Percentiles rank a stretch among this genome's conserved stretches.
Evolutionary conservation across 1,284 basidiomycete genomes (phyloP).

Genomic region (Porodaedalea pini): DNA sequence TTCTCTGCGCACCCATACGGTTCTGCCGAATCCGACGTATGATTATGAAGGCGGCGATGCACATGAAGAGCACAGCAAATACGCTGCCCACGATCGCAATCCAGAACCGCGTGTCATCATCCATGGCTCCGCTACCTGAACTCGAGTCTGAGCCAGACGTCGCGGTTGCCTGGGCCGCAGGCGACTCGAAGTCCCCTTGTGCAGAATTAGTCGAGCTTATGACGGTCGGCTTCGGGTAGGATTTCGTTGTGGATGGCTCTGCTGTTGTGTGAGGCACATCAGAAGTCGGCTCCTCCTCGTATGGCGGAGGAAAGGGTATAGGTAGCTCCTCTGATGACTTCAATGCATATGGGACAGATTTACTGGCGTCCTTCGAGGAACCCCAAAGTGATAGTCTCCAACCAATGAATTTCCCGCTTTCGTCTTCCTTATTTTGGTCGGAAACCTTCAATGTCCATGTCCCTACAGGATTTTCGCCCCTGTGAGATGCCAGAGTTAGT

Average conservation of each 20-base stretch:
- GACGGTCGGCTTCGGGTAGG: constrained; percentile 81
- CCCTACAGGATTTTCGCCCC: constrained; percentile 93
- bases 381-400: constrained; percentile 97
- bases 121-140: not conserved
- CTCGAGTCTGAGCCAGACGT: not conserved
- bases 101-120: constrained; percentile 7
- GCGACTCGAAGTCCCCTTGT: constrained; percentile 2
- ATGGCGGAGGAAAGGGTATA: constrained; percentile 50
- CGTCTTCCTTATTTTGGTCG: constrained; percentile 59
- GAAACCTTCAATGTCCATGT: constrained; percentile 87
- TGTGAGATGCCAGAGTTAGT: constrained; percentile 30
- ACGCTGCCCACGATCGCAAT: constrained; percentile 51
- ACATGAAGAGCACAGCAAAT: constrained; percentile 53
- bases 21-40: constrained; percentile 45
- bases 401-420: constrained; percentile 79
- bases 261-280: constrained; percentile 32
- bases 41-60: constrained; percentile 11
- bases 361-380: constrained; percentile 70
- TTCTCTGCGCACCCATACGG: constrained; percentile 43
- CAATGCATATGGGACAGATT: constrained; percentile 64
- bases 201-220: constrained; percentile 1
- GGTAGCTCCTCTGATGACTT: constrained; percentile 42
- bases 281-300: constrained; percentile 29
- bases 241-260: constrained; percentile 48
- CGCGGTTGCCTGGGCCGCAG: not conserved